phyloP scores from a whole-genome alignment of 257 asterid species.

The Buddleja alternifolia region DNA sequence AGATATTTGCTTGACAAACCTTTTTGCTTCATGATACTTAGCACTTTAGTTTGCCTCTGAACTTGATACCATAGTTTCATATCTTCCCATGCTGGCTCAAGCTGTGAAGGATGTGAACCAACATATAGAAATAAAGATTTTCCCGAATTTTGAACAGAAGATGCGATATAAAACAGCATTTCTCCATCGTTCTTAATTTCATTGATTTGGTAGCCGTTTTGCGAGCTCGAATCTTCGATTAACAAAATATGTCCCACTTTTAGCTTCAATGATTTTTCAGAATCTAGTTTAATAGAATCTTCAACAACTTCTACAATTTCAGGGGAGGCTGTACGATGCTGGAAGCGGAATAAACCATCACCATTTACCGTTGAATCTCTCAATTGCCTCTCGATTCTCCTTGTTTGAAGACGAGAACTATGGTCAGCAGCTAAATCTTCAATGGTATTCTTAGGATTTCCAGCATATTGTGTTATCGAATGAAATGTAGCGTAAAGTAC shows the following conservation, averaged over 20 bases:
- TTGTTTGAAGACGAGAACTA: conserved; percentile 82
- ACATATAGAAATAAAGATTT: conserved; percentile 62
- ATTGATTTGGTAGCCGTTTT: conserved; percentile 64
- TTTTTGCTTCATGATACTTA: conserved; percentile 78
- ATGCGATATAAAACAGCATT: conserved; percentile 57
- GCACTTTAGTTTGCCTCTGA: conserved; percentile 95
- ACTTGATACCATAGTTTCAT: conserved; percentile 96
- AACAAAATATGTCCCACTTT: conserved; percentile 72
- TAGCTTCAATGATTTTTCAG: conserved; percentile 61
- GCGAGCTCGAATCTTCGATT: conserved; percentile 78
- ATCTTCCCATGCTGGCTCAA: conserved; percentile 98
- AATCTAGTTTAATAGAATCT: conserved; percentile 56
- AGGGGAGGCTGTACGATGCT: conserved; percentile 76
- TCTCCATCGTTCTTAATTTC: conserved; percentile 74
- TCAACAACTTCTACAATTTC: conserved; percentile 96
- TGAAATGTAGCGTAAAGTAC: conserved; percentile 91
- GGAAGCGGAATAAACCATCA: conserved; percentile 67
- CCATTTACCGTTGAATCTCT: conserved; percentile 62
- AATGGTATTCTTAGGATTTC: conserved; percentile 66
- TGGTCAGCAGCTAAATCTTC: conserved; percentile 99
- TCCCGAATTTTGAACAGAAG: conserved; percentile 65
- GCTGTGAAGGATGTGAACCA: conserved; percentile 90
- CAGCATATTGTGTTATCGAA: conserved; percentile 80
- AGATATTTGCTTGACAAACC: conserved; percentile 83
- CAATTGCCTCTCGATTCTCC: conserved; percentile 83